phyloP scores from a whole-genome alignment of 352 stramenopile genomes.

The Pythium myriotylum region DNA sequence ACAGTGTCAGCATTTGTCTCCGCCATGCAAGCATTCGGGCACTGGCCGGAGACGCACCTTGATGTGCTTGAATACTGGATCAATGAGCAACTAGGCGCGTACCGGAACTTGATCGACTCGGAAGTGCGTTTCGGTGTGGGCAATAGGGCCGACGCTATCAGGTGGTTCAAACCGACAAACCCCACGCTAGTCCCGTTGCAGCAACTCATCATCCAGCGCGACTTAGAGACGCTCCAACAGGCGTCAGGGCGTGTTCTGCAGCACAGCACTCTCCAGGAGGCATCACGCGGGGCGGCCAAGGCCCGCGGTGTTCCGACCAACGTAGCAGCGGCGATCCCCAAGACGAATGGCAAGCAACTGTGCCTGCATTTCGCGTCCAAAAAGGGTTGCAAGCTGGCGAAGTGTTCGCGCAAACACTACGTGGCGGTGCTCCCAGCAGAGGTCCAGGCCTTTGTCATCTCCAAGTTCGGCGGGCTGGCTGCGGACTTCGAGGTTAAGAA shows the following conservation, averaged over 20 bases:
- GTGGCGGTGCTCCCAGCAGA: not conserved
- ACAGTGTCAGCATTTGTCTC: constrained; percentile 4
- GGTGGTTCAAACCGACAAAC: constrained; percentile 10
- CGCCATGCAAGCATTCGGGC: constrained; percentile 1
- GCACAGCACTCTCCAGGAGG: not conserved
- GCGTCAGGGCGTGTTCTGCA: not conserved
- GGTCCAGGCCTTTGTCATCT: not conserved
- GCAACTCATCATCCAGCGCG: not conserved
- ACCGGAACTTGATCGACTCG: constrained; percentile 2
- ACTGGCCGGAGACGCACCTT: constrained; percentile 11
- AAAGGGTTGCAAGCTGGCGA: not conserved
- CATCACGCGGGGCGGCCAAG: not conserved
- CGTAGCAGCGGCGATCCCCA: not conserved
- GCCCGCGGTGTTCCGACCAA: not conserved
- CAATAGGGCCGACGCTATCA: not conserved
- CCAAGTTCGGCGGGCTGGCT: not conserved
- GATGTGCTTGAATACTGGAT: constrained; percentile 8
- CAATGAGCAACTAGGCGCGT: constrained; percentile 2
- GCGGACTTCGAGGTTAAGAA: not conserved
- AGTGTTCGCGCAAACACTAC: not conserved
- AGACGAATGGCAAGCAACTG: not conserved
- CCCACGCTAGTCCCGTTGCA: not conserved
- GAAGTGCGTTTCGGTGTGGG: not conserved
- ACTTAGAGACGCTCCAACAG: not conserved
- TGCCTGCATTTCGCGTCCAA: constrained; percentile 5